Evolutionary conservation across 148 eudicot genomes (phyloP).

Genomic region (Polygonum maritimum): DNA sequence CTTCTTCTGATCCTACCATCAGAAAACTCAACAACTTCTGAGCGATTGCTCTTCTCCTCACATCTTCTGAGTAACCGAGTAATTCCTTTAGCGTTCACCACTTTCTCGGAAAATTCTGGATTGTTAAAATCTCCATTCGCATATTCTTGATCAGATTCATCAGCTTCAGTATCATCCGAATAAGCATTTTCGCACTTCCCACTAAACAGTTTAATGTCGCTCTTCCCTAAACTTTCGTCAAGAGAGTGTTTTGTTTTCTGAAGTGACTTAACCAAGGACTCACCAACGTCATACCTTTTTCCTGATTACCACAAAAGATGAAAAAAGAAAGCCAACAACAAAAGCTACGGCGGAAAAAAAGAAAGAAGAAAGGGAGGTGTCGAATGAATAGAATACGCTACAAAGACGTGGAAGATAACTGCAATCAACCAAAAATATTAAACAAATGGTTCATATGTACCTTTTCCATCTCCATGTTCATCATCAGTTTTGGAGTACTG

Average conservation of each 20-base stretch:
- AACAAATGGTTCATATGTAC: neutral
- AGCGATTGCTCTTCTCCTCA: slow-evolving; percentile 14
- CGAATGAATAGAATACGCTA: neutral
- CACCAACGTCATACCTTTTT: slow-evolving; percentile 60
- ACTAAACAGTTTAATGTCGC: slow-evolving; percentile 49
- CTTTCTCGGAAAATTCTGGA: slow-evolving; percentile 26
- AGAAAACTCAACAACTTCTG: slow-evolving; percentile 49
- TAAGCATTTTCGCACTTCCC: slow-evolving; percentile 25
- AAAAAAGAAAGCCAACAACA: neutral
- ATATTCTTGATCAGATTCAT: slow-evolving; percentile 35
- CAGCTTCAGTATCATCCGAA: slow-evolving; percentile 10
- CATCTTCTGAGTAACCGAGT: neutral
- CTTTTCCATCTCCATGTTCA: slow-evolving; percentile 28
- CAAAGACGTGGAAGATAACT: neutral
- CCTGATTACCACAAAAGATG: slow-evolving; percentile 28
- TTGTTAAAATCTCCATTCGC: slow-evolving; percentile 29
- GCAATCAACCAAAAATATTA: neutral
- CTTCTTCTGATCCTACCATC: slow-evolving; percentile 79
- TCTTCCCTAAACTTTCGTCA: slow-evolving; percentile 66
- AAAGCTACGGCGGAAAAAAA: no score
- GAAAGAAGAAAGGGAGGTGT: neutral
- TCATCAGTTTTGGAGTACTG: slow-evolving; percentile 74
- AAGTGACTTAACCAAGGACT: slow-evolving; percentile 64
- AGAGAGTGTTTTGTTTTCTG: slow-evolving; percentile 65
- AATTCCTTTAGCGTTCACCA: neutral